phyloP scores from a whole-genome alignment of 495 filamentous ascomycete genomes.

The Neurospora sp. region DNA sequence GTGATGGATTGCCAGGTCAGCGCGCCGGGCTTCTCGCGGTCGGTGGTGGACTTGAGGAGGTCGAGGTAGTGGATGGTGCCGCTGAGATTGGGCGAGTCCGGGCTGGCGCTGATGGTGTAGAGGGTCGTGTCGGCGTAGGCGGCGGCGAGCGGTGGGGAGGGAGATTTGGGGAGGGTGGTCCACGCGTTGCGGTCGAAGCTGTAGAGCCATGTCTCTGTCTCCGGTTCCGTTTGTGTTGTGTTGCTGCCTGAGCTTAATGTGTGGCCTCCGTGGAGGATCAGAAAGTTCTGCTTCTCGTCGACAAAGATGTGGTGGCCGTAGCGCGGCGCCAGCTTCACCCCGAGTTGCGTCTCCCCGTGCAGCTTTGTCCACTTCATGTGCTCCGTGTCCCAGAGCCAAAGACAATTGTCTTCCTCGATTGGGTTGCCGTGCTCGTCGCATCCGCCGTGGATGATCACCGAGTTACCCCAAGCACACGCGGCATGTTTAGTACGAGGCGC shows the following conservation, averaged over 20 bases:
- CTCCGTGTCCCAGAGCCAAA: constrained; percentile 41
- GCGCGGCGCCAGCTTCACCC: constrained; percentile 10
- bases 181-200: constrained; percentile 30
- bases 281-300: constrained; percentile 18
- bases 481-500: constrained; percentile 30
- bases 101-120: constrained; percentile 31
- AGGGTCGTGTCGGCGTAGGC: constrained; percentile 32
- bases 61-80: constrained; percentile 34
- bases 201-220: constrained; percentile 39
- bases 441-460: constrained; percentile 38
- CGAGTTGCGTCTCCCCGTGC: constrained; percentile 12
- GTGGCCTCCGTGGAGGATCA: constrained; percentile 35
- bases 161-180: constrained; percentile 33
- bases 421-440: constrained; percentile 20
- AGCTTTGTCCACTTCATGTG: constrained; percentile 25
- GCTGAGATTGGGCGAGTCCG: constrained; percentile 16
- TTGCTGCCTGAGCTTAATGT: constrained; percentile 8
- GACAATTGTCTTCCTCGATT: constrained; percentile 30
- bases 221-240: background rate
- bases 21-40: constrained; percentile 19
- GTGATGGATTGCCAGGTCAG: constrained; percentile 32
- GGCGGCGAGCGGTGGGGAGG: constrained; percentile 23
- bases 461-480: constrained; percentile 27
- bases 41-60: constrained; percentile 20
- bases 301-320: constrained; percentile 18